Conservation (phyloP, 164 flowering plant species). For the Chimonanthus salicifolius region DNA sequence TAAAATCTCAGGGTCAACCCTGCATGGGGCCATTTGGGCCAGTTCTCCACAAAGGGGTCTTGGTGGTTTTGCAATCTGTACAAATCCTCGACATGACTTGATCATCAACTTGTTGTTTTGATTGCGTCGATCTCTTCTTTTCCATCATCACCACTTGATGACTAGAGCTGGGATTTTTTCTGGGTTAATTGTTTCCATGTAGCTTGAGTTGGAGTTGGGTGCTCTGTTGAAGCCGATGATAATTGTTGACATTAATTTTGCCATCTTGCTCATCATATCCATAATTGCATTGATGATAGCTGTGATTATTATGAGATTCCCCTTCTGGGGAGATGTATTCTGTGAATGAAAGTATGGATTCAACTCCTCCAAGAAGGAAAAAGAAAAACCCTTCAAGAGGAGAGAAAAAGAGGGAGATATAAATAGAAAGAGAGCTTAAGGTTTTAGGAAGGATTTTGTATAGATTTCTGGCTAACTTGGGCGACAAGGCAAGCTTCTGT, state of each 20-base stretch:
- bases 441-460: neutral
- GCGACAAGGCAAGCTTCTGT: no score
- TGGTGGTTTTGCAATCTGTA: conserved; percentile 63
- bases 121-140: neutral
- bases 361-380: neutral
- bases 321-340: neutral
- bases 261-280: neutral
- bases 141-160: no score
- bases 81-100: conserved; percentile 34
- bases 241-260: neutral
- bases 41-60: conserved; percentile 81
- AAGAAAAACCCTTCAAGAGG: neutral
- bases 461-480: no score
- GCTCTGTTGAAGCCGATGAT: neutral
- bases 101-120: neutral
- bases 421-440: neutral
- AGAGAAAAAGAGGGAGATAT: no score
- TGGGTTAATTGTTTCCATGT: neutral
- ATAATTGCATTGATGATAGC: neutral
- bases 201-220: neutral
- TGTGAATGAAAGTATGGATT: neutral
- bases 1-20: no score
- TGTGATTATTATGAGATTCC: neutral
- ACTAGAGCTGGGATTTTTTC: no score
- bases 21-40: conserved; percentile 87